Evolutionary conservation across 768 basidiomycete species (phyloP).

Genomic region (Russula griseocarnosa): DNA sequence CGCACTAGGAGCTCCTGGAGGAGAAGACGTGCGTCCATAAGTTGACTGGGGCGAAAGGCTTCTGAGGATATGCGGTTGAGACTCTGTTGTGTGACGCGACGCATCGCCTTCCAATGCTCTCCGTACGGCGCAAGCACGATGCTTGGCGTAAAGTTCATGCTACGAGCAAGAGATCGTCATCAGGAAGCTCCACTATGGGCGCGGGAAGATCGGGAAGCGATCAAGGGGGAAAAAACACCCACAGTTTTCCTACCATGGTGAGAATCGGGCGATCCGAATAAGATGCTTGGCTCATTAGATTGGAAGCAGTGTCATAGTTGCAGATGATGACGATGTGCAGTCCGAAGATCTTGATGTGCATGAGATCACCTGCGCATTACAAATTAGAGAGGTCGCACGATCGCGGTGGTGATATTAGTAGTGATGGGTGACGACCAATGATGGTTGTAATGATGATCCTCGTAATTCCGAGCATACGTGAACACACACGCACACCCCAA

Average conservation of each 20-base stretch:
- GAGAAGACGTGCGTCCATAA: slow-evolving; percentile 24
- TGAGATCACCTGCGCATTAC: slow-evolving; percentile 20
- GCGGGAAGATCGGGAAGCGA: not conserved
- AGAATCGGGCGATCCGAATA: slow-evolving; percentile 29
- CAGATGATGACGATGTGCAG: slow-evolving; percentile 28
- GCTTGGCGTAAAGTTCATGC: slow-evolving; percentile 27
- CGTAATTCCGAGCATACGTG: not conserved
- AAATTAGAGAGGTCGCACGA: not conserved
- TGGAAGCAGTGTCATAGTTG: slow-evolving; percentile 19
- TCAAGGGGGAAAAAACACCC: not conserved
- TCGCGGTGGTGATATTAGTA: not conserved
- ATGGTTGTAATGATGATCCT: not conserved
- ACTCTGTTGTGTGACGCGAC: slow-evolving; percentile 26
- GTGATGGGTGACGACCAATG: no score
- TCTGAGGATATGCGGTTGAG: slow-evolving; percentile 25
- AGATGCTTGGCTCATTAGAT: slow-evolving; percentile 26
- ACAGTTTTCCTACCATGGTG: slow-evolving; percentile 27
- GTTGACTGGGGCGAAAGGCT: slow-evolving; percentile 22
- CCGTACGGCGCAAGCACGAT: slow-evolving; percentile 27
- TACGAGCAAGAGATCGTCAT: slow-evolving; percentile 2
- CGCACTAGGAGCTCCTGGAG: slow-evolving; percentile 20
- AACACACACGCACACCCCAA: not conserved
- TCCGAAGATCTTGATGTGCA: slow-evolving; percentile 27
- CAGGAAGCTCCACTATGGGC: not conserved
- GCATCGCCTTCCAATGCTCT: slow-evolving; percentile 28